phyloP scores from a whole-genome alignment of 2,329 filamentous ascomycete genomes.

The Xenoacremonium recifei region DNA sequence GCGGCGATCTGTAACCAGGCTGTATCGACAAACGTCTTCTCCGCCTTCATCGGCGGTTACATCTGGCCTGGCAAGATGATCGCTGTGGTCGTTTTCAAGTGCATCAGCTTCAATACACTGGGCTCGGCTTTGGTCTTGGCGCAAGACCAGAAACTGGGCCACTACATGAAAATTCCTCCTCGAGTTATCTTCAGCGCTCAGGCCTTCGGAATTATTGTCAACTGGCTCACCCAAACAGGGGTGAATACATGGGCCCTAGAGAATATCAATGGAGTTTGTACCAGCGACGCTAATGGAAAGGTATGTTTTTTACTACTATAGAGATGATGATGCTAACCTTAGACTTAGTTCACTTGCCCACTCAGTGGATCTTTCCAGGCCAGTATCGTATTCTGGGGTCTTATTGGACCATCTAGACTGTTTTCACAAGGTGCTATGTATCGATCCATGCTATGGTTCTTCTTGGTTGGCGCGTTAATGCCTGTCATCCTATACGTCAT shows the following conservation, averaged over 20 bases:
- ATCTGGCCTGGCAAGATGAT: conserved; percentile 46
- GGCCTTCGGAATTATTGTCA: conserved; percentile 3
- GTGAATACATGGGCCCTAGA: conserved; percentile 8
- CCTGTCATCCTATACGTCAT: too few species aligned
- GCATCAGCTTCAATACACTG: conserved; percentile 10
- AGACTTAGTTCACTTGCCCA: background rate
- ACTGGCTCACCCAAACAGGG: conserved; percentile 4
- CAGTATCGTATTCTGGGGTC: too few species aligned
- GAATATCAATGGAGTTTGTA: conserved; percentile 3
- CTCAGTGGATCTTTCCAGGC: conserved; percentile 5
- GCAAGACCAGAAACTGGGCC: conserved; percentile 6
- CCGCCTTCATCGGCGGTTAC: conserved; percentile 49
- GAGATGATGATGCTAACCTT: background rate
- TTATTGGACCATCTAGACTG: too few species aligned
- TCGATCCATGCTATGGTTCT: too few species aligned
- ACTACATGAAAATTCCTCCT: too few species aligned
- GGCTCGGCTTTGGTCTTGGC: conserved; percentile 6
- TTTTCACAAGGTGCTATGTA: too few species aligned
- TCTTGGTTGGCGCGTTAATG: too few species aligned
- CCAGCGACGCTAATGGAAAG: conserved; percentile 4
- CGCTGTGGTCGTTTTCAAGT: conserved; percentile 51
- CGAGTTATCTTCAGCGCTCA: conserved; percentile 7
- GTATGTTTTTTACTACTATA: conserved; percentile 4
- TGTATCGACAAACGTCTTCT: conserved; percentile 48
- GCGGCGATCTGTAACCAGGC: conserved; percentile 48